Evolutionary conservation across 352 stramenopile genomes (phyloP).

Genomic region (Phytopythium kandeliae): DNA sequence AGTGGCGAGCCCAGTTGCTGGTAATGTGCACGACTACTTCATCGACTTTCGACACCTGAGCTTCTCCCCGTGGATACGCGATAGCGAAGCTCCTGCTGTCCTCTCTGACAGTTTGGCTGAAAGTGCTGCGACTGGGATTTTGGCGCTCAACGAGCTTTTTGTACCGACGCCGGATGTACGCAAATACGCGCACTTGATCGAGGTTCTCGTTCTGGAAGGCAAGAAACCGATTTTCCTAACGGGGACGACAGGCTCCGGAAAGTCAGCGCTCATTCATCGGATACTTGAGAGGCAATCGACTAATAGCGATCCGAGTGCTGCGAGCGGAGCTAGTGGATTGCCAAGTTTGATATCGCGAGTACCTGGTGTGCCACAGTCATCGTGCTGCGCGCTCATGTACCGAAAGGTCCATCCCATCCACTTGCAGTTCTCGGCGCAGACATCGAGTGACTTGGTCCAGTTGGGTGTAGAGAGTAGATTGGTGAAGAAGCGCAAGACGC

Average conservation of each 20-base stretch:
- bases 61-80: constrained; percentile 43
- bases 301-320: background rate
- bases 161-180: constrained; percentile 63
- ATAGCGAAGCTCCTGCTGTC: constrained; percentile 11
- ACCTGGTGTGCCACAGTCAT: background rate
- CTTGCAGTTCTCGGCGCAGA: constrained; percentile 88
- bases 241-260: constrained; percentile 84
- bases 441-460: constrained; percentile 70
- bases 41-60: constrained; percentile 60
- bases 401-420: constrained; percentile 34
- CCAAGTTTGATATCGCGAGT: background rate
- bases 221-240: constrained; percentile 83
- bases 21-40: constrained; percentile 63
- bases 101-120: constrained; percentile 7
- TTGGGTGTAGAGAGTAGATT: constrained; percentile 88
- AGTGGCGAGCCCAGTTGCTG: constrained; percentile 35
- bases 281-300: constrained; percentile 39
- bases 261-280: constrained; percentile 80
- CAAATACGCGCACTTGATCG: constrained; percentile 55
- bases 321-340: background rate
- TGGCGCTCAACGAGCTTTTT: constrained; percentile 39
- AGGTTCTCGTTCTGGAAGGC: constrained; percentile 46
- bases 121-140: constrained; percentile 14
- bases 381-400: background rate
- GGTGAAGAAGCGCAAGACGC: constrained; percentile 89